Percentiles rank a stretch among this genome's conserved stretches.
Evolutionary conservation across 306 rosid species (phyloP).

Genomic region (Rosa chinensis): DNA sequence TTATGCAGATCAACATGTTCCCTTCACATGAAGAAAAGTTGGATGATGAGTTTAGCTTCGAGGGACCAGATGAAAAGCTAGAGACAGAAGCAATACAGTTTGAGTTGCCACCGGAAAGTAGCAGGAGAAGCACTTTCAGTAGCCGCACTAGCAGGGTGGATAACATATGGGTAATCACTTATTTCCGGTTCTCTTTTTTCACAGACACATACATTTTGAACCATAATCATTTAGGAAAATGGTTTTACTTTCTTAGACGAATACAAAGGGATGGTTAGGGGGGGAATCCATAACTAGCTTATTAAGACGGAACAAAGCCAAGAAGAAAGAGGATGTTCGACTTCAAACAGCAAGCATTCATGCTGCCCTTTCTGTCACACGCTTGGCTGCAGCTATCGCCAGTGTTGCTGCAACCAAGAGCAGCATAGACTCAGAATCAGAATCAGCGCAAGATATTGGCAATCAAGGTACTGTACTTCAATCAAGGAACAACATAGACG

Average conservation of each 20-base stretch:
- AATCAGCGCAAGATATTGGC: slow-evolving; percentile 2
- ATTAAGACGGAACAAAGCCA: neutral
- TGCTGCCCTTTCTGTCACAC: slow-evolving; percentile 28
- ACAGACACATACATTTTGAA: neutral
- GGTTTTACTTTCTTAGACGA: neutral
- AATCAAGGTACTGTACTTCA: neutral
- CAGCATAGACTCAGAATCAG: neutral
- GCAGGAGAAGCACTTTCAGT: neutral
- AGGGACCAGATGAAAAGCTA: neutral
- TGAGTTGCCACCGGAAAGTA: slow-evolving; percentile 5
- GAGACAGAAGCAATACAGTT: neutral
- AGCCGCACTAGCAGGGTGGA: slow-evolving; percentile 4
- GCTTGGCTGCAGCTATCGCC: slow-evolving; percentile 34
- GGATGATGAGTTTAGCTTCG: neutral
- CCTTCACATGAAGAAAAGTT: slow-evolving; percentile 6
- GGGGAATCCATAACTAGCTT: slow-evolving; percentile 10
- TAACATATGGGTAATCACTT: slow-evolving; percentile 9
- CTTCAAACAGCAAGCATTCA: slow-evolving; percentile 26
- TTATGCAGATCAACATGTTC: slow-evolving; percentile 3
- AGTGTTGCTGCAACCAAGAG: slow-evolving; percentile 20
- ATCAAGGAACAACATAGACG: neutral
- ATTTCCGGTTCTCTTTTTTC: neutral
- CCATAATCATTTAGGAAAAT: neutral
- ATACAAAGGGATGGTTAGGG: slow-evolving; percentile 6
- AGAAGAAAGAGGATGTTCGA: slow-evolving; percentile 26